Evolutionary conservation across 2,329 filamentous ascomycete genomes (phyloP).

Genomic region (Sporothrix variecibatus): DNA sequence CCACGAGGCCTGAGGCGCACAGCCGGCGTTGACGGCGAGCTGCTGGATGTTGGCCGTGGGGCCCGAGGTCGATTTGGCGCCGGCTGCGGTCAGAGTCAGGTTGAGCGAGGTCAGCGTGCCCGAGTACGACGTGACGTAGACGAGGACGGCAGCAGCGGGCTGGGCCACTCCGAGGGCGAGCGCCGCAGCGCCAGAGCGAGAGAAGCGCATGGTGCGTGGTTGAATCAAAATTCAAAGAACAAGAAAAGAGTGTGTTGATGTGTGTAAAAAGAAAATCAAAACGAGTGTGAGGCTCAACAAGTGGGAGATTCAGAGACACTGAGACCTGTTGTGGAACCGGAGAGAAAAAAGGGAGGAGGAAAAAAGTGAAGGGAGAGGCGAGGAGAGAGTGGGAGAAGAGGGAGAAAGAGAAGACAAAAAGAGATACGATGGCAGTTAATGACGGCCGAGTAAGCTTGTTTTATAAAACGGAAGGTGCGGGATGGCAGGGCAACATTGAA

Average conservation of each 20-base stretch:
- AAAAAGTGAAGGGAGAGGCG: not conserved
- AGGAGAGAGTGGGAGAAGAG: not conserved
- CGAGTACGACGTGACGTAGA: slow-evolving; percentile 53
- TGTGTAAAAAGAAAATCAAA: not conserved
- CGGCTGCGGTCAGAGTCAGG: slow-evolving; percentile 39
- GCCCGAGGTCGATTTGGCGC: slow-evolving; percentile 23
- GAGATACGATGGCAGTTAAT: not conserved
- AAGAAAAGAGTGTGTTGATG: not conserved
- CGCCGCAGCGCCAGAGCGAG: slow-evolving; percentile 25
- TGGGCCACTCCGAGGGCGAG: slow-evolving; percentile 33
- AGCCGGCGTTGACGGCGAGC: slow-evolving; percentile 48
- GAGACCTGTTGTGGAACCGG: slow-evolving; percentile 13
- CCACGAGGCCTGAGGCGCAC: slow-evolving; percentile 61
- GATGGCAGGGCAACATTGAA: not conserved
- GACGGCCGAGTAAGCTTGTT: not conserved
- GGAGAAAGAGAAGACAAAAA: not conserved
- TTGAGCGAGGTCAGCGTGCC: slow-evolving; percentile 53
- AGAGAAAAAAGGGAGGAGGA: not conserved
- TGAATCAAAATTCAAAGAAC: not conserved
- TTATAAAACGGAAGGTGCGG: not conserved
- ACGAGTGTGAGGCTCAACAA: not conserved
- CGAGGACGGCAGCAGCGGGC: slow-evolving; percentile 42
- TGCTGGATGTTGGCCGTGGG: slow-evolving; percentile 42
- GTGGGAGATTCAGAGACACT: not conserved
- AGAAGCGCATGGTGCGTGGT: not conserved